Conservation (phyloP, 331 rosid genomes). For the Quercus phellos region DNA sequence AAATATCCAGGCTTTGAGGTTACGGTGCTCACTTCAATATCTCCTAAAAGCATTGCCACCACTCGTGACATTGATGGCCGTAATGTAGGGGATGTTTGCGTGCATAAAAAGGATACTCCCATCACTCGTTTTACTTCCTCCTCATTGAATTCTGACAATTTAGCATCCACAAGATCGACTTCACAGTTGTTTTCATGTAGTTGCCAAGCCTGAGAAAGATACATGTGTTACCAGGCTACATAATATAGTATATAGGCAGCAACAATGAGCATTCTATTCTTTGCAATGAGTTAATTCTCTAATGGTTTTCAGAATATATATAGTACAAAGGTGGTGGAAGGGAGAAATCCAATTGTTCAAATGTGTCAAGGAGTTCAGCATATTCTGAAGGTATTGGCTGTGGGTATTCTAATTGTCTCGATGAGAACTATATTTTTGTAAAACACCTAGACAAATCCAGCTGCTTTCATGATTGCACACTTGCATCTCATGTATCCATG, state of each 20-base stretch:
- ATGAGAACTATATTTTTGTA: no score
- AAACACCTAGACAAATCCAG: no score
- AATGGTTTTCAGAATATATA: background rate
- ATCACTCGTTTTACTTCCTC: conserved; percentile 53
- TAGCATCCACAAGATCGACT: conserved; percentile 46
- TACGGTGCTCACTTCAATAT: no score
- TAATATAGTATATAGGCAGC: background rate
- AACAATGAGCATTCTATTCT: background rate
- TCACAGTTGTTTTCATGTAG: conserved; percentile 36
- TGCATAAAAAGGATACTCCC: conserved; percentile 60
- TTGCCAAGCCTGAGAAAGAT: no score
- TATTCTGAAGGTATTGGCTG: background rate
- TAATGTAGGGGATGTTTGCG: conserved; percentile 59
- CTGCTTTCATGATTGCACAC: no score
- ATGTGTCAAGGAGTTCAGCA: background rate
- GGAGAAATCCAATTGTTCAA: background rate
- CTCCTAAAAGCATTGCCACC: conserved; percentile 34
- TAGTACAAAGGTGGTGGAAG: background rate
- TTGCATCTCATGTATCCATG: no score
- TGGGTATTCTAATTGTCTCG: background rate
- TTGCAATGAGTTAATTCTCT: background rate
- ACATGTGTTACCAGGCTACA: background rate
- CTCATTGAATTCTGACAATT: conserved; percentile 31
- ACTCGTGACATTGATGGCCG: conserved; percentile 78
- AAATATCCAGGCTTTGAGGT: no score